phyloP scores from a whole-genome alignment of 176 grass and related monocot genomes.

The Oryza punctata region DNA sequence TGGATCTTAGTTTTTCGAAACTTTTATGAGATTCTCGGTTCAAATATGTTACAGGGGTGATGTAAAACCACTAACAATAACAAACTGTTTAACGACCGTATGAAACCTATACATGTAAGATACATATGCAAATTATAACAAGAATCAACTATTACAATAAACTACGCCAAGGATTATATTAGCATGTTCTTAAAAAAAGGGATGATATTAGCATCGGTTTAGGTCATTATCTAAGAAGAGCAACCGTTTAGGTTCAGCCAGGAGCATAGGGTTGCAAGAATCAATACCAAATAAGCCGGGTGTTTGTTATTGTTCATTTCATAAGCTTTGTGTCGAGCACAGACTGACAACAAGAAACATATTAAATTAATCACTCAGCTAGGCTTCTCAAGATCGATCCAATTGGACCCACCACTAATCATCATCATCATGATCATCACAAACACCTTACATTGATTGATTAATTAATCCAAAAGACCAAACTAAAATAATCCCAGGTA shows the following conservation, averaged over 20 bases:
- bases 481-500: constrained; percentile 43
- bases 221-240: no score
- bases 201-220: not conserved
- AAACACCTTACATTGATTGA: constrained; percentile 31
- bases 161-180: not conserved
- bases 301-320: not conserved
- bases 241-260: not conserved
- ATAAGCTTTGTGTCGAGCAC: not conserved
- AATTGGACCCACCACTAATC: constrained; percentile 49
- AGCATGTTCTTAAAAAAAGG: no score
- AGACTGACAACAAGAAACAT: not conserved
- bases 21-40: not conserved
- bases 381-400: not conserved
- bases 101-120: no score
- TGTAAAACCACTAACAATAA: no score
- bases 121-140: not conserved
- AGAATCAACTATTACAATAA: not conserved
- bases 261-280: not conserved
- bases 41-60: no score
- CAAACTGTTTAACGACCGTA: no score
- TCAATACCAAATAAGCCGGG: not conserved
- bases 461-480: constrained; percentile 35
- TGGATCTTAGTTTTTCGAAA: not conserved
- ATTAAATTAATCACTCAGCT: not conserved
- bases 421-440: constrained; percentile 35